Evolutionary conservation across 2,329 filamentous ascomycete genomes (phyloP).

Genomic region (Colletotrichum sp.): DNA sequence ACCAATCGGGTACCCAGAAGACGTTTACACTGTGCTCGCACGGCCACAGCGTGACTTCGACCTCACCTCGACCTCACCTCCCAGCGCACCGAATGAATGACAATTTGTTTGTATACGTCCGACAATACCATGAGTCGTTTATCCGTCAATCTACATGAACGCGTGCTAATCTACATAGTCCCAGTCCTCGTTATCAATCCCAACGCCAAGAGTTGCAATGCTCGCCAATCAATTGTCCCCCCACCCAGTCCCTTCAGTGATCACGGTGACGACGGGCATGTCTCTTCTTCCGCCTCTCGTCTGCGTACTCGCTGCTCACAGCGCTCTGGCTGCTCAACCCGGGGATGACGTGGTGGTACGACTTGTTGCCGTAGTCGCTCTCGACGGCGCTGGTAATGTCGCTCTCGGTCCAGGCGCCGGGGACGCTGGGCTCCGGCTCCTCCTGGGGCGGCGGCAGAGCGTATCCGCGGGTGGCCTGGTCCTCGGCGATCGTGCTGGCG

Average conservation of each 20-base stretch:
- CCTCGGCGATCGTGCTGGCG: constrained; percentile 37
- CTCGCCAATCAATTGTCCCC: not conserved
- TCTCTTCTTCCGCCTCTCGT: constrained; percentile 49
- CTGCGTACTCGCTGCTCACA: constrained; percentile 41
- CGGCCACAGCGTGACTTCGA: not conserved
- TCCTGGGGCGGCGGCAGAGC: constrained; percentile 22
- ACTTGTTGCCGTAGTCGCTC: constrained; percentile 62
- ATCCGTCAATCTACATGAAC: not conserved
- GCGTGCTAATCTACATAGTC: constrained; percentile 4
- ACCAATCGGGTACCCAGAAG: not conserved
- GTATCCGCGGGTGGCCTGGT: constrained; percentile 26
- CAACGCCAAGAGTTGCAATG: constrained; percentile 8
- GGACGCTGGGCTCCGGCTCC: constrained; percentile 29
- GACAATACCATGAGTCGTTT: not conserved
- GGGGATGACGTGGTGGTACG: constrained; percentile 61
- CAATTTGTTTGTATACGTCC: not conserved
- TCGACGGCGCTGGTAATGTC: constrained; percentile 37
- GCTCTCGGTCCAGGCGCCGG: constrained; percentile 44
- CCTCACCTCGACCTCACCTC: not conserved
- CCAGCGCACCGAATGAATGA: not conserved
- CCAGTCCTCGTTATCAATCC: not conserved
- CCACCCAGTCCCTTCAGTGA: not conserved
- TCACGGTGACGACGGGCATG: constrained; percentile 32
- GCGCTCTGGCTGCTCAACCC: constrained; percentile 44
- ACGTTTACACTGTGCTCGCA: not conserved